Conservation (phyloP, 1,139 yeast species). For the Nakaseomyces delphensis region DNA sequence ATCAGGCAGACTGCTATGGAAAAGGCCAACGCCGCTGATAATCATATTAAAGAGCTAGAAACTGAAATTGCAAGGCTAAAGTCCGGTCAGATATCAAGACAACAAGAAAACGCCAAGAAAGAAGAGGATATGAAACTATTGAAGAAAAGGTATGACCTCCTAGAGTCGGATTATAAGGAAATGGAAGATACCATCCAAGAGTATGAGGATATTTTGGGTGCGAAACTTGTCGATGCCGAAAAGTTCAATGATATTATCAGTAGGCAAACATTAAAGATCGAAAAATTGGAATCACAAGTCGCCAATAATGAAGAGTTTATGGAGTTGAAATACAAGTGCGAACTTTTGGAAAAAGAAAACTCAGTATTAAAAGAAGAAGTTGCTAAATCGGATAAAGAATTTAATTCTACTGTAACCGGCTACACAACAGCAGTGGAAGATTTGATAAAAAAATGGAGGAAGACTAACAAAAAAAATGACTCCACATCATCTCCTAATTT, state of each 20-base stretch:
- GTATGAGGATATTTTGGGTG: conserved; percentile 48
- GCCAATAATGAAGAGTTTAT: conserved; percentile 40
- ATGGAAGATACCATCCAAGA: conserved; percentile 38
- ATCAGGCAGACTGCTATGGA: conserved; percentile 41
- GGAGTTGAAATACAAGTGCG: conserved; percentile 42
- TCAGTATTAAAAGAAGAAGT: conserved; percentile 28
- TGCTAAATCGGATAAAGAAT: conserved; percentile 12
- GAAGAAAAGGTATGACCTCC: conserved; percentile 40
- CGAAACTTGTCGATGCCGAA: conserved; percentile 46
- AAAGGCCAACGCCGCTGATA: conserved; percentile 48
- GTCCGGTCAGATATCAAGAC: not conserved
- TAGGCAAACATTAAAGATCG: conserved; percentile 44
- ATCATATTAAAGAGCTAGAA: conserved; percentile 42
- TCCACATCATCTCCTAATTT: not conserved
- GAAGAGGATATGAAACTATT: conserved; percentile 18
- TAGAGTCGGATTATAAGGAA: conserved; percentile 40
- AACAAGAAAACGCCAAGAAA: not conserved
- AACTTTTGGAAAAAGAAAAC: conserved; percentile 40
- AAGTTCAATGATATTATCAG: conserved; percentile 48
- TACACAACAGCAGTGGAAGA: conserved; percentile 19
- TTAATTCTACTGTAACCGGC: conserved; percentile 7
- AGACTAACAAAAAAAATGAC: conserved; percentile 3
- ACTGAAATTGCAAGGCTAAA: conserved; percentile 35
- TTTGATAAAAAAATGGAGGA: conserved; percentile 17
- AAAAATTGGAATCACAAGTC: conserved; percentile 40